Percentiles rank a stretch among this genome's conserved stretches.
phyloP scores from a whole-genome alignment of 495 filamentous ascomycete genomes.

The Penicillium pulvis region DNA sequence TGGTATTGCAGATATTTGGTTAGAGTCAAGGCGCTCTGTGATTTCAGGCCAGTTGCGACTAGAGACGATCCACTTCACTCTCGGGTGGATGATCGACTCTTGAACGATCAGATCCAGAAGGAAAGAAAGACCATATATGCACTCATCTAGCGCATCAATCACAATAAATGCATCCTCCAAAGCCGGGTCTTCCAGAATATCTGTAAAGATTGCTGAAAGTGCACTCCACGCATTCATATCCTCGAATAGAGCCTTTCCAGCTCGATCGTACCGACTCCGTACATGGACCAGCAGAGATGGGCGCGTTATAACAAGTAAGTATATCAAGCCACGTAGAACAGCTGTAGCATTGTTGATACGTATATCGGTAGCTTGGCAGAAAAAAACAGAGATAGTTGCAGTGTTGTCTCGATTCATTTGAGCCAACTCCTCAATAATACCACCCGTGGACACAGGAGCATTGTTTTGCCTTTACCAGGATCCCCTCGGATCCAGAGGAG shows the following conservation, averaged over 20 bases:
- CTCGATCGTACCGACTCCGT: background rate
- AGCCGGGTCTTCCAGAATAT: background rate
- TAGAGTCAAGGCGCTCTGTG: conserved; percentile 1
- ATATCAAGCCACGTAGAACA: conserved; percentile 1
- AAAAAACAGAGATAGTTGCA: no score
- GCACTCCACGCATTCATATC: conserved; percentile 1
- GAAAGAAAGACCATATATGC: background rate
- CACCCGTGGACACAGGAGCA: conserved; percentile 4
- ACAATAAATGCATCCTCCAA: background rate
- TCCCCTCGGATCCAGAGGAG: conserved; percentile 7
- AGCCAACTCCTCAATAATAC: conserved; percentile 1
- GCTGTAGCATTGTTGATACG: background rate
- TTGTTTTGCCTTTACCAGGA: conserved; percentile 1
- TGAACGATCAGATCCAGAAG: conserved; percentile 1
- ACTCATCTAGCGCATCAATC: conserved; percentile 1
- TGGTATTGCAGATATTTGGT: background rate
- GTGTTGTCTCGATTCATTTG: background rate
- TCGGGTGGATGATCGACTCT: background rate
- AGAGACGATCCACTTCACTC: conserved; percentile 3
- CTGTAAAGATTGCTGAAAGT: background rate
- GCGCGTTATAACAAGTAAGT: background rate
- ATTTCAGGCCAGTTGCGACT: conserved; percentile 4
- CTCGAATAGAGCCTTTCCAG: conserved; percentile 1
- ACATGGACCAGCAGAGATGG: background rate
- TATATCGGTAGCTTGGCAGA: background rate